Base-by-base conservation (phyloP, 306 rosid genomes). In the Nissolia schottii region DNA sequence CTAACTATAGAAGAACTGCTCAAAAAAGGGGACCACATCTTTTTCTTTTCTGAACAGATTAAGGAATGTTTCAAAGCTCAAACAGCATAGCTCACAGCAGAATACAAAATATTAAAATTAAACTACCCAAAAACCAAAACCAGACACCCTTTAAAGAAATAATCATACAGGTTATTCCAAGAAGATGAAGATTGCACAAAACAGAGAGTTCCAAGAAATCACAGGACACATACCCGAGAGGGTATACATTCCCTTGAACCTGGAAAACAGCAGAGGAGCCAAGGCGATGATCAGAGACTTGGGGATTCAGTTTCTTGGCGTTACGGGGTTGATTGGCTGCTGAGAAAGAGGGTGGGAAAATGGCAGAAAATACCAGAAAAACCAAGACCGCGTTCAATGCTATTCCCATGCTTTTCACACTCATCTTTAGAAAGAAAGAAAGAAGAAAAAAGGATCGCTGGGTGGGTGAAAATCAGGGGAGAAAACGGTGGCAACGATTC, bases 241-340 rank as follows among this genome's bases (percentile, higher is more conserved):
- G 98, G 72, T 91, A 93, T 25, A 91, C 94, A 62, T 93, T 93
- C 19, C 98, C 96, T 13, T 73, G 83, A 75, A 91, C 63, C 13
- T 31, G 88, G n/a, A 93, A 83, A 71, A 91, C 74, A 63, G 77
- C 82, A 0, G 97, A 85, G 25, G 97, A 85, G 56, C 54, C 80
- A 32, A 53, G 3, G 22, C 40, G 80, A 19, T 59, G 64, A 34
- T 11, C 24, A 40, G 56, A 13, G 63, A 63, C 8, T 25, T 10
- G 22, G 25, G 13, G 28, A 45, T 23, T 9, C 1, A 35, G 14
- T 46, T 77, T 79, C 16, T 62, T 71, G 53, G 48, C 22, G 41
- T 19, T 50, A 19, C 5, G 73, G 51, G 82, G 77, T 31, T 80
- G 87, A 76, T 61, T 76, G 64, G 79, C 77, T 25, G 82, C 92